phyloP scores from a whole-genome alignment of 768 basidiomycete species.

The Leccinum ochraceum region DNA sequence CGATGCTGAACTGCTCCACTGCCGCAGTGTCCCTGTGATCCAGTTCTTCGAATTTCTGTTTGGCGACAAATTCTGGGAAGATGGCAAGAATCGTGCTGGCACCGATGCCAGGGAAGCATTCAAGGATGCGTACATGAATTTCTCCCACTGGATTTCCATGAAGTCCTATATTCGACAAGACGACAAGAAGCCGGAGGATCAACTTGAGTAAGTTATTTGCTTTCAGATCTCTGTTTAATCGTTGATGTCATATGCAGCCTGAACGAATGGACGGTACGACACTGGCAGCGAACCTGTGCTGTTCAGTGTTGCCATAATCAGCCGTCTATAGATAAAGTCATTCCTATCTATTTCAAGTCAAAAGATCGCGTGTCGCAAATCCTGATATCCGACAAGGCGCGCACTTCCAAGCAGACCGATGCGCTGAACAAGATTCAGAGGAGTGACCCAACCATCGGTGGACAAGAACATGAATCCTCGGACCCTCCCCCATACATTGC shows the following conservation, averaged over 20 bases:
- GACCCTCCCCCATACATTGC: not conserved
- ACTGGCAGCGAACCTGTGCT: not conserved
- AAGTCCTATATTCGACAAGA: not conserved
- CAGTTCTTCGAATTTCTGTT: too few relatives aligned
- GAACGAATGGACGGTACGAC: not conserved
- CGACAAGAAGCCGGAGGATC: not conserved
- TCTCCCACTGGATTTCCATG: too few relatives aligned
- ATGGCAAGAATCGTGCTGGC: too few relatives aligned
- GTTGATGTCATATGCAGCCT: not conserved
- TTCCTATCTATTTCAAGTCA: not conserved
- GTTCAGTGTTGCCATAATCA: slow-evolving; percentile 2
- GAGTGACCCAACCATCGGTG: not conserved
- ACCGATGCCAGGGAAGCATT: too few relatives aligned
- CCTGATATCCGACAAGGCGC: slow-evolving; percentile 1
- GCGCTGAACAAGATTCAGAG: not conserved
- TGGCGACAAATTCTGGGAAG: too few relatives aligned
- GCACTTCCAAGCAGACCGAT: not conserved
- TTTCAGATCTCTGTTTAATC: not conserved
- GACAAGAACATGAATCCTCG: not conserved
- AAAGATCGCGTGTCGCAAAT: not conserved
- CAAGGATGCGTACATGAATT: too few relatives aligned
- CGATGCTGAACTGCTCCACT: too few relatives aligned
- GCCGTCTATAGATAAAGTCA: not conserved
- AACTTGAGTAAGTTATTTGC: not conserved
- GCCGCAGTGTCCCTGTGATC: too few relatives aligned